Conservation (phyloP, 2,329 filamentous ascomycete genomes). For the Fusarium phyllophilum region DNA sequence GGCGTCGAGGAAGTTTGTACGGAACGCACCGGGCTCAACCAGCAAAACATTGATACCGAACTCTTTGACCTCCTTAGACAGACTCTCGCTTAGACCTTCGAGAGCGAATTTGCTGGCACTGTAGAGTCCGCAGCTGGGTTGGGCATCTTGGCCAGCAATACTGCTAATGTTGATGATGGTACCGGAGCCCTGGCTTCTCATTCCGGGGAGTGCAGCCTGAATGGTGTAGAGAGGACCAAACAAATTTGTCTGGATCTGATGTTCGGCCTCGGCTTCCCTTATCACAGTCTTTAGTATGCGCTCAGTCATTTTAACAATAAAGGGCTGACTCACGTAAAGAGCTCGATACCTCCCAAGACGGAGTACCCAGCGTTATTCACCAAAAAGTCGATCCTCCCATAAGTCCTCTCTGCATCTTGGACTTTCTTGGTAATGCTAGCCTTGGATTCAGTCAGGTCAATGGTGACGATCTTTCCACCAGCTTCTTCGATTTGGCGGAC, state of each 20-base stretch:
- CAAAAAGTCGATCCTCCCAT: constrained; percentile 57
- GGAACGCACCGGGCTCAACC: constrained; percentile 61
- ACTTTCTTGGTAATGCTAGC: constrained; percentile 39
- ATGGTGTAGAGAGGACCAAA: constrained; percentile 60
- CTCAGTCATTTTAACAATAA: no score
- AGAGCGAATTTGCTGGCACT: constrained; percentile 57
- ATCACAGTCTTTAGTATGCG: constrained; percentile 1
- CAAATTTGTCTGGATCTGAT: constrained; percentile 59
- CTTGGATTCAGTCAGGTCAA: constrained; percentile 44
- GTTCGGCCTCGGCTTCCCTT: constrained; percentile 52
- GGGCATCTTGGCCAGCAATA: constrained; percentile 54
- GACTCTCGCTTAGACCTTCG: constrained; percentile 54
- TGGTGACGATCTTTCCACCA: constrained; percentile 43
- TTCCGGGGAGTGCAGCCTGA: constrained; percentile 58
- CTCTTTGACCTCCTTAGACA: constrained; percentile 55
- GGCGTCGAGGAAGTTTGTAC: constrained; percentile 57
- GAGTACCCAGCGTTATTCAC: constrained; percentile 63
- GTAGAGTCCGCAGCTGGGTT: constrained; percentile 56
- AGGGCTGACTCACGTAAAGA: constrained; percentile 41
- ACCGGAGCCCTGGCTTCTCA: constrained; percentile 55
- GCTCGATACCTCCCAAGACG: constrained; percentile 30
- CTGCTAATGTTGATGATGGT: constrained; percentile 59
- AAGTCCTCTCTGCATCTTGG: constrained; percentile 40
- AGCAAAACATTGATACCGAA: constrained; percentile 57
- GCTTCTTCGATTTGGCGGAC: constrained; percentile 33